phyloP scores from a whole-genome alignment of 1,284 basidiomycete species.

The Kwoniella shivajii region DNA sequence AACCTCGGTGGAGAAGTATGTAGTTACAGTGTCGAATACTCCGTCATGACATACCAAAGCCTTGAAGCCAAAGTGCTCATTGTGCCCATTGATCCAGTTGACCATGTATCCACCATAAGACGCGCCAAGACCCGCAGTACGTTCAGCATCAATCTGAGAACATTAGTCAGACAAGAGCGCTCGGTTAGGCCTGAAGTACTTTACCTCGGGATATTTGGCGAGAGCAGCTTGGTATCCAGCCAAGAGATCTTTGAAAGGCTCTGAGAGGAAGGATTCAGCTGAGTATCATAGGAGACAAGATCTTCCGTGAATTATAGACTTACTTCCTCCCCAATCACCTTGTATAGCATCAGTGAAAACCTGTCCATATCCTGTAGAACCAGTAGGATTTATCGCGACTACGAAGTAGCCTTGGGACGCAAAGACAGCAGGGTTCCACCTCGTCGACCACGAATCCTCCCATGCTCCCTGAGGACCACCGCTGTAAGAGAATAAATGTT shows the following conservation, averaged over 20 bases:
- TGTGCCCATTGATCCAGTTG: constrained; percentile 93
- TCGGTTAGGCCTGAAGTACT: too few relatives aligned
- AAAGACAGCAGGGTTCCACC: constrained; percentile 76
- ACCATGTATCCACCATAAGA: constrained; percentile 56
- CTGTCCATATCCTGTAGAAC: constrained; percentile 85
- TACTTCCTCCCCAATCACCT: constrained; percentile 50
- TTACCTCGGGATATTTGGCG: constrained; percentile 70
- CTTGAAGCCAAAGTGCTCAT: constrained; percentile 78
- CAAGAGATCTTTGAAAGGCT: constrained; percentile 77
- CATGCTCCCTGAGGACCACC: constrained; percentile 61
- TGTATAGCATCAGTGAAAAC: constrained; percentile 73
- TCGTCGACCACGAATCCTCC: constrained; percentile 39
- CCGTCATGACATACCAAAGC: constrained; percentile 85
- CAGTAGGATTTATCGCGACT: constrained; percentile 83
- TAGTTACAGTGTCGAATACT: constrained; percentile 61
- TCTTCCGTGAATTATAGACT: constrained; percentile 10
- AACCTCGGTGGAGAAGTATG: constrained; percentile 71
- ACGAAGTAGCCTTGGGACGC: constrained; percentile 68
- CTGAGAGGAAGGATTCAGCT: constrained; percentile 39
- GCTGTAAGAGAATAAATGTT: constrained; percentile 6
- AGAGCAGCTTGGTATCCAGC: constrained; percentile 74
- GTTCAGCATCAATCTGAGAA: constrained; percentile 77
- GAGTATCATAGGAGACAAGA: not conserved
- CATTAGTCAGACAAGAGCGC: too few relatives aligned
- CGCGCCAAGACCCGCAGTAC: constrained; percentile 66